Base-by-base conservation (phyloP, 2,329 filamentous ascomycete species). In the Massarina eburnea region DNA sequence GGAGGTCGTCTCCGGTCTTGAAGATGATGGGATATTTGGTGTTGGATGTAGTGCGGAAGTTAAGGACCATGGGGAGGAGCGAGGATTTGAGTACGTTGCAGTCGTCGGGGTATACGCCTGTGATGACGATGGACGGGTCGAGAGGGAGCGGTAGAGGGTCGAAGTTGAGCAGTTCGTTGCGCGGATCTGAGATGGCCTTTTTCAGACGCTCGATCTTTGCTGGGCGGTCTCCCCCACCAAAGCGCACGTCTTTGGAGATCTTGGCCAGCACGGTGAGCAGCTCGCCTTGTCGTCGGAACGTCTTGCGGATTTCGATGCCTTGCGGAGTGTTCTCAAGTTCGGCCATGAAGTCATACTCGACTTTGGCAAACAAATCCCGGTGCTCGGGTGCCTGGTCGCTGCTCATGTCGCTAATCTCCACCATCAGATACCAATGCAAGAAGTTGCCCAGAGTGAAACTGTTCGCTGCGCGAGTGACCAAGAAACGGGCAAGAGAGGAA, bases 341-440 rank as follows among this genome's bases (percentile, higher is more conserved):
- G 5, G 82, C 78, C 91, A 97, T 96, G 69, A 97, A 99, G 63
- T 97, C 90, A 61, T 91, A 99, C 48, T 94, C 91, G 8, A 99
- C 89, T 59, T 92, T 91, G 21, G 89, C 86, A 70, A 96, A 99
- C 15, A 97, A 83, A 51, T 89, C 88, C 36, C 89, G 86, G 63
- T 92, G 87, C 45, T 85, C 83, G 4, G 82, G 77, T 18, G 84
- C 80, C 58, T 91, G 89, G 34, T 90, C 86, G 3, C 84, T 83
- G 54, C 87, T 91, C 30, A 73, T 71, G 66, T 96, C 92, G 58
- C 95, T 90, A 57, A 91, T 95, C 72, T 99, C 95, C 1, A 99
- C 94, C 85, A 96, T 96, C 2, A 99, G 79, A 69, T 97, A 99
- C 94, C 94, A 99, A 68, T 96, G 89, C 43, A 99, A 83, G 71